These are phyloP conservation scores for Candida golubevii DNA, from an alignment of 805 yeast genomes.

Conservation along the genomic window DNA sequence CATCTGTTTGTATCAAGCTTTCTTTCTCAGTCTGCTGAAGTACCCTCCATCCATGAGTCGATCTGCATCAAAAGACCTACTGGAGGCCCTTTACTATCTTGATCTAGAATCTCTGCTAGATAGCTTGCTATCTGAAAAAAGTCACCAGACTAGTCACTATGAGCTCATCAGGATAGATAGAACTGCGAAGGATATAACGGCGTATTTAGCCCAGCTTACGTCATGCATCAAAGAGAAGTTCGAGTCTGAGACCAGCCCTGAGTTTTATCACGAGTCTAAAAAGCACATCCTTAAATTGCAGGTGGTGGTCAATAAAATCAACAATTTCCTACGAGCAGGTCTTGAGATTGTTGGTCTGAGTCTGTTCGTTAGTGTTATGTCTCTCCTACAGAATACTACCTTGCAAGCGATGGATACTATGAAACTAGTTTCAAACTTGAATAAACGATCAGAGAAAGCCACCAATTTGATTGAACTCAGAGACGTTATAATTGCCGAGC, in stretches of 20 bases:
- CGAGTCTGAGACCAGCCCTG: not conserved
- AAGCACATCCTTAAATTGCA: not conserved
- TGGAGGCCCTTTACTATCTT: not conserved
- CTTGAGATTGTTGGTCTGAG: not conserved
- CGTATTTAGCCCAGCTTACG: conserved; percentile 20
- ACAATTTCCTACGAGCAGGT: conserved; percentile 1
- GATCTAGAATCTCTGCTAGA: conserved; percentile 1
- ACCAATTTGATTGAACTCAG: conserved; percentile 8
- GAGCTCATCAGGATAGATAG: conserved; percentile 14
- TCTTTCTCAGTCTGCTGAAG: no score
- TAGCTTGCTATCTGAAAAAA: not conserved
- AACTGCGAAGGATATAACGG: conserved; percentile 25
- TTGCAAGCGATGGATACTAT: conserved; percentile 6
- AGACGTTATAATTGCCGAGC: conserved; percentile 4
- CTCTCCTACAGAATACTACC: conserved; percentile 2
- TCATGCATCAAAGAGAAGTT: not conserved
- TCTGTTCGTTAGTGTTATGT: not conserved
- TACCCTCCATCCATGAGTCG: not conserved
- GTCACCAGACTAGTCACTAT: not conserved
- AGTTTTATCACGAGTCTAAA: not conserved
- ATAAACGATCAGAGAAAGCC: conserved; percentile 6
- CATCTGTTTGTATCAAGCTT: no score
- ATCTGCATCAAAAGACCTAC: not conserved
- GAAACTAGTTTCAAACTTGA: conserved; percentile 3
- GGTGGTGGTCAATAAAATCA: not conserved